A percentile compares a stretch with the other conserved stretches of the same genome.
These are phyloP conservation scores for Tylopilus sp. DNA, from an alignment of 768 basidiomycete genomes.

Conservation along the genomic window DNA sequence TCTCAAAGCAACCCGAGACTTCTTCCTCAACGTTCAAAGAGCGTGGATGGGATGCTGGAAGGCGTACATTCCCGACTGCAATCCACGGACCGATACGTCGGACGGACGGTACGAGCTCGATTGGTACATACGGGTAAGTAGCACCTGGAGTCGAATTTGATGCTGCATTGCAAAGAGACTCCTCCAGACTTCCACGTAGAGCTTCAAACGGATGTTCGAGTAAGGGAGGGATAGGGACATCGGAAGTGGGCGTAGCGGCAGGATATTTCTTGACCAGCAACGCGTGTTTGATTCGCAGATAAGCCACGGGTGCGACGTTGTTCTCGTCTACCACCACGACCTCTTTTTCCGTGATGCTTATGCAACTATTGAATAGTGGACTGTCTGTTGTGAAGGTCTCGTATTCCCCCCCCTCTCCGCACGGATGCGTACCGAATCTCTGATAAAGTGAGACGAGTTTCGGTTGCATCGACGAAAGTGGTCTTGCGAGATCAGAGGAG, in stretches of 20 bases:
- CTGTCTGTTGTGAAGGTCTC: conserved; percentile 91
- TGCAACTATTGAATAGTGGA: conserved; percentile 78
- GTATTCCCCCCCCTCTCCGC: conserved; percentile 98
- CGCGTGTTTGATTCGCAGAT: conserved; percentile 74
- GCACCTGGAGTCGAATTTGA: neutral
- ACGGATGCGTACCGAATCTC: conserved; percentile 86
- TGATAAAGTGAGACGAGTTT: conserved; percentile 70
- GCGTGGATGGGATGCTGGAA: conserved; percentile 22
- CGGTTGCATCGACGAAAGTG: conserved; percentile 68
- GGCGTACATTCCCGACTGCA: conserved; percentile 53
- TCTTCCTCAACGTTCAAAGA: conserved; percentile 72
- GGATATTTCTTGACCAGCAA: conserved; percentile 54
- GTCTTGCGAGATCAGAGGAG: conserved; percentile 72
- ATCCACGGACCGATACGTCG: conserved; percentile 61
- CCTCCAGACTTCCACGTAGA: conserved; percentile 8
- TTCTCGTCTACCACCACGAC: conserved; percentile 76
- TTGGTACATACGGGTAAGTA: neutral
- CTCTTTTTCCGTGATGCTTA: conserved; percentile 66
- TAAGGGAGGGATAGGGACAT: conserved; percentile 45
- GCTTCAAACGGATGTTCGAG: conserved; percentile 36
- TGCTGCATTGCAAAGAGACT: conserved; percentile 4
- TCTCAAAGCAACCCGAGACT: conserved; percentile 62
- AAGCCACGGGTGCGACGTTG: conserved; percentile 89
- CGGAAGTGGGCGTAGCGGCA: neutral
- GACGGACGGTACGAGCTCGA: conserved; percentile 12